A percentile compares a stretch with the other conserved stretches of the same genome.
phyloP scores from a whole-genome alignment of 208 protist species.

The Herpetomonas tarakana region DNA sequence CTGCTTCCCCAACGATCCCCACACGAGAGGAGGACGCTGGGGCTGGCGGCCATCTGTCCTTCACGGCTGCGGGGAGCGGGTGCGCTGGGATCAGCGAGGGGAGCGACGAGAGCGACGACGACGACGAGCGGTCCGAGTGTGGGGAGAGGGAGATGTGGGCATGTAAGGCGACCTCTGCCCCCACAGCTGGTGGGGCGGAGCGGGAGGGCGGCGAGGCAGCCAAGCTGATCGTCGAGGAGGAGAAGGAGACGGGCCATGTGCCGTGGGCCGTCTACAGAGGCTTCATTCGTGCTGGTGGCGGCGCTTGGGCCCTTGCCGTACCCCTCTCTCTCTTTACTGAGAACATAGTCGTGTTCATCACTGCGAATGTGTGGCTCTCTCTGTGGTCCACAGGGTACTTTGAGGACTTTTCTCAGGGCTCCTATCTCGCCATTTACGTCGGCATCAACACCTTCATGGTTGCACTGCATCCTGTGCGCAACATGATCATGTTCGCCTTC shows the following conservation, averaged over 20 bases:
- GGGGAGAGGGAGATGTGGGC: too few species aligned
- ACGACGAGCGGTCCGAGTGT: too few species aligned
- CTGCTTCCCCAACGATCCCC: too few species aligned
- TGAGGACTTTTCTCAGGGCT: constrained; percentile 15
- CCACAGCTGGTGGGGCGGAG: too few species aligned
- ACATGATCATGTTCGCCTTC: constrained; percentile 6
- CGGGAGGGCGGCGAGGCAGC: constrained; percentile 3
- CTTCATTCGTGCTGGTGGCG: constrained; percentile 48
- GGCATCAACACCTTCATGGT: constrained; percentile 11
- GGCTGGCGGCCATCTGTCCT: too few species aligned
- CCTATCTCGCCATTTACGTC: constrained; percentile 10
- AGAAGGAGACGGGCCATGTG: constrained; percentile 56
- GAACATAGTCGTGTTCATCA: constrained; percentile 9
- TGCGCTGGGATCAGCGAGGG: too few species aligned
- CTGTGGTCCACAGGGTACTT: constrained; percentile 49
- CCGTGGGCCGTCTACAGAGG: constrained; percentile 31
- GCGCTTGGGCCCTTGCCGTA: constrained; percentile 12
- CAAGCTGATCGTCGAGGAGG: constrained; percentile 57
- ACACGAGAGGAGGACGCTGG: too few species aligned
- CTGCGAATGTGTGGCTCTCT: constrained; percentile 39
- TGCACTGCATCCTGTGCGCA: not conserved
- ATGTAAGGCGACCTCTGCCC: too few species aligned
- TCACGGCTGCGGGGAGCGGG: too few species aligned
- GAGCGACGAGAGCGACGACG: too few species aligned
- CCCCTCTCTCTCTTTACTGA: constrained; percentile 29